Evolutionary conservation across 768 basidiomycete species (phyloP).

Genomic region (Boletus rex-veris): DNA sequence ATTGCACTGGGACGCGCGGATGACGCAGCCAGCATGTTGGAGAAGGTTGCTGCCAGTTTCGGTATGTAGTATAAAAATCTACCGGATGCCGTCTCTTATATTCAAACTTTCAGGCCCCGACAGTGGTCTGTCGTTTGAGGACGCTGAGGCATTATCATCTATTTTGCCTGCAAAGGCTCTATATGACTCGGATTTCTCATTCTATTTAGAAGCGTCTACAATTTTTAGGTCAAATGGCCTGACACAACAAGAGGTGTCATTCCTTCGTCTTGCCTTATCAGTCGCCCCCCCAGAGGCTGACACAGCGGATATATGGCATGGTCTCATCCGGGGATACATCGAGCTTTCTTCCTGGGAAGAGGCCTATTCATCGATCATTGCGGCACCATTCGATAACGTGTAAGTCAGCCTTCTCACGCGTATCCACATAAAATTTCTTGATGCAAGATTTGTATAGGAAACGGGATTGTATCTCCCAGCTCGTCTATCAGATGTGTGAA

Average conservation of each 20-base stretch:
- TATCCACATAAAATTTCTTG: conserved; percentile 6
- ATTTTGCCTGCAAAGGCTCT: conserved; percentile 58
- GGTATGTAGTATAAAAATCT: conserved; percentile 45
- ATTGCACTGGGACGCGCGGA: conserved; percentile 63
- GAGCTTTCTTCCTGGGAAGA: conserved; percentile 78
- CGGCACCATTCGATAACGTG: conserved; percentile 74
- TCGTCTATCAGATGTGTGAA: conserved; percentile 93
- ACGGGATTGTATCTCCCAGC: conserved; percentile 73
- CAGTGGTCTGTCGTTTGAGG: conserved; percentile 53
- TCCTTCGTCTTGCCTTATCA: conserved; percentile 79
- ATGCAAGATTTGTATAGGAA: conserved; percentile 47
- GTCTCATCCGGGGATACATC: conserved; percentile 69
- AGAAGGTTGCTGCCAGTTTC: conserved; percentile 72
- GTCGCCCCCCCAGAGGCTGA: conserved; percentile 51
- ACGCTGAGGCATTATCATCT: conserved; percentile 55
- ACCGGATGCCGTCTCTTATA: not conserved
- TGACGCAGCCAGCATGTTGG: conserved; percentile 69
- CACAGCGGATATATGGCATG: conserved; percentile 73
- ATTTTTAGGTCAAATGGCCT: conserved; percentile 63
- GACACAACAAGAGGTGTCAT: conserved; percentile 62
- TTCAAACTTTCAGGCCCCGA: conserved; percentile 40
- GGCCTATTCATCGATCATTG: conserved; percentile 78
- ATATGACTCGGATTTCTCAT: conserved; percentile 62
- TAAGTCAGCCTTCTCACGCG: conserved; percentile 41
- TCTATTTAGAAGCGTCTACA: conserved; percentile 74